These are phyloP conservation scores for Vitellaria paradoxa DNA, from an alignment of 179 eudicot genomes.

Conservation along the genomic window DNA sequence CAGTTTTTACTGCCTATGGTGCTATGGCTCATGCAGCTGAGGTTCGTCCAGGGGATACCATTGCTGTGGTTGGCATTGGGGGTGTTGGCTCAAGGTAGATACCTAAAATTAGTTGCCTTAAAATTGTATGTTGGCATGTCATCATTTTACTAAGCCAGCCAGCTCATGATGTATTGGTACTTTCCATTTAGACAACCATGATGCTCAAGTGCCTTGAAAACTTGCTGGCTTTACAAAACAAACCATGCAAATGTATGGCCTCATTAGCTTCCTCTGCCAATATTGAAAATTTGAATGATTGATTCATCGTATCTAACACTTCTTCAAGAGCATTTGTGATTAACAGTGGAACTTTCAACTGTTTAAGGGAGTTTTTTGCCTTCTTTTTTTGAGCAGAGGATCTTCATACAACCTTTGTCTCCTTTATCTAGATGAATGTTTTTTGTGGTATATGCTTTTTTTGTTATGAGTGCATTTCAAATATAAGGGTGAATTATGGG, in stretches of 20 bases:
- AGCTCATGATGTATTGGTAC: neutral
- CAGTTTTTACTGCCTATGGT: constrained; percentile 98
- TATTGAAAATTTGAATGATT: neutral
- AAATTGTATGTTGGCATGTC: neutral
- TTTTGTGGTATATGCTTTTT: neutral
- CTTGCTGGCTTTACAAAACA: neutral
- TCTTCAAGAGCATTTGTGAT: neutral
- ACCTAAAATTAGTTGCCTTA: neutral
- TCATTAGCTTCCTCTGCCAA: constrained; percentile 5
- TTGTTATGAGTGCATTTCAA: neutral
- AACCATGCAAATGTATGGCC: neutral
- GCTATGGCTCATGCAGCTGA: constrained; percentile 99
- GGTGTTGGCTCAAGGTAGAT: constrained; percentile 98
- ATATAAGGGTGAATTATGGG: neutral
- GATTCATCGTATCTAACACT: neutral
- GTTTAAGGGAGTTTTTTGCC: neutral
- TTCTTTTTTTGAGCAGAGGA: neutral
- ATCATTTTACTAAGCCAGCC: neutral
- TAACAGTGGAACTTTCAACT: neutral
- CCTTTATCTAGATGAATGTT: neutral
- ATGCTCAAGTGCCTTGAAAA: constrained; percentile 1
- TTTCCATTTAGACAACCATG: neutral
- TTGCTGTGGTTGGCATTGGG: constrained; percentile 97
- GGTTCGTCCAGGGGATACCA: constrained; percentile 87
- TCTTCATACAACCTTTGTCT: neutral